Conservation (phyloP, 2,329 filamentous ascomycete species). For the Paramyrothecium sp. region DNA sequence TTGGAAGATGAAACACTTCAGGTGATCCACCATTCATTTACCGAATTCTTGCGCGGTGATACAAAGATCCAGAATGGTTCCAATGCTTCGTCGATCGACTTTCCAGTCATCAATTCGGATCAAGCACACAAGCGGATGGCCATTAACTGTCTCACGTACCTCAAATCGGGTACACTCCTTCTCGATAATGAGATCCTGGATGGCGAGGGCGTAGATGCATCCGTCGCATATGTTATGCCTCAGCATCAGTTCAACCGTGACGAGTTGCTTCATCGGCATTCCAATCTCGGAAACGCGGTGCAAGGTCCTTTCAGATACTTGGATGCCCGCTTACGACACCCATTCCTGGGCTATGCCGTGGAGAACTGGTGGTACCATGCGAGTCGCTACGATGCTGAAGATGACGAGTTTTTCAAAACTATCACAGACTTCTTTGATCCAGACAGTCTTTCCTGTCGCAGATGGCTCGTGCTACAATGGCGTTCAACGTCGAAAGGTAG, state of each 20-base stretch:
- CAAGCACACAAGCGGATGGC: conserved; percentile 17
- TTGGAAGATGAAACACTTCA: conserved; percentile 41
- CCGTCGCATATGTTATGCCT: conserved; percentile 5
- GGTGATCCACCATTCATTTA: conserved; percentile 47
- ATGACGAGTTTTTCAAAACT: conserved; percentile 8
- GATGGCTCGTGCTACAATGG: conserved; percentile 17
- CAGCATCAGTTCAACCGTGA: neutral
- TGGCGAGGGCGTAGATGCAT: neutral
- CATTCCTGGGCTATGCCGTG: conserved; percentile 16
- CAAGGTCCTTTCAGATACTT: conserved; percentile 10
- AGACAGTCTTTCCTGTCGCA: conserved; percentile 4
- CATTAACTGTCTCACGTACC: conserved; percentile 13
- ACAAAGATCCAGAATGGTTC: neutral
- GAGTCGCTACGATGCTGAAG: conserved; percentile 12
- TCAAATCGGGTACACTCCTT: conserved; percentile 13
- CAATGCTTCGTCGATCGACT: neutral
- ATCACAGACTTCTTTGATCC: conserved; percentile 7
- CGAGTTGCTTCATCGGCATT: no score
- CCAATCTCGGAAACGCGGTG: no score
- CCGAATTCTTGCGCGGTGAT: conserved; percentile 38
- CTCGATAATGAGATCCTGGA: conserved; percentile 4
- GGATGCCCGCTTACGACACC: conserved; percentile 13
- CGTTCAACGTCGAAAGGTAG: conserved; percentile 7
- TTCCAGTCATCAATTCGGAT: conserved; percentile 13
- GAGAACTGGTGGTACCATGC: conserved; percentile 21